These are phyloP conservation scores for Domatiomyces catenatus DNA, from an alignment of 2,329 filamentous ascomycete genomes.

Conservation along the genomic window DNA sequence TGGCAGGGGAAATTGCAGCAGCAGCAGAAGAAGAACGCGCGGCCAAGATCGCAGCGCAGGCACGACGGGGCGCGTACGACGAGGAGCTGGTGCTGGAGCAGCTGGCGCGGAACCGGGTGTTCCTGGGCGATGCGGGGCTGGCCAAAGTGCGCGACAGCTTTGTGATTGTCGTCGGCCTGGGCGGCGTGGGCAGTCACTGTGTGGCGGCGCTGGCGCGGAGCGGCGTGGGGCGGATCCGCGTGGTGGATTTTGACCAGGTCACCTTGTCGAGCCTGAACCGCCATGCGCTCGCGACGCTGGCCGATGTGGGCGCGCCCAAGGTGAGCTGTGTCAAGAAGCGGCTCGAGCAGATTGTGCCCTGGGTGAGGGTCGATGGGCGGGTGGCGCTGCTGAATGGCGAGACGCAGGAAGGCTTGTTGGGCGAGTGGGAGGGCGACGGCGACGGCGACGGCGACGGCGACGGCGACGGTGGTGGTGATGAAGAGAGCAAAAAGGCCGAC, in stretches of 20 bases:
- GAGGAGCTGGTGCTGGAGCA: conserved; percentile 85
- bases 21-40: conserved; percentile 42
- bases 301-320: conserved; percentile 85
- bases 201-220: conserved; percentile 73
- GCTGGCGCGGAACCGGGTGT: conserved; percentile 80
- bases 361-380: conserved; percentile 75
- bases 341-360: conserved; percentile 74
- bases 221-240: conserved; percentile 69
- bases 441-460: conserved; percentile 19
- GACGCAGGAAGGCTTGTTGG: conserved; percentile 52
- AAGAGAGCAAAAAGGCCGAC: conserved; percentile 45
- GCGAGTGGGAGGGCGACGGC: conserved; percentile 41
- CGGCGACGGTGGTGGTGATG: conserved; percentile 20
- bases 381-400: conserved; percentile 66
- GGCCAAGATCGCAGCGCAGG: conserved; percentile 42
- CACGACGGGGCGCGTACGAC: conserved; percentile 49
- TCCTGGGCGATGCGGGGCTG: conserved; percentile 70
- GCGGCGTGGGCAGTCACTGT: conserved; percentile 88
- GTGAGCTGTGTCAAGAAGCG: conserved; percentile 68
- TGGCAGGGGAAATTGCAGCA: background rate
- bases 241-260: conserved; percentile 96
- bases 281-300: conserved; percentile 87
- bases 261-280: conserved; percentile 85
- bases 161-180: conserved; percentile 79
- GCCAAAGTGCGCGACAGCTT: conserved; percentile 65